Base-by-base conservation (phyloP, 352 stramenopile genomes). In the Sclerospora graminicola region DNA sequence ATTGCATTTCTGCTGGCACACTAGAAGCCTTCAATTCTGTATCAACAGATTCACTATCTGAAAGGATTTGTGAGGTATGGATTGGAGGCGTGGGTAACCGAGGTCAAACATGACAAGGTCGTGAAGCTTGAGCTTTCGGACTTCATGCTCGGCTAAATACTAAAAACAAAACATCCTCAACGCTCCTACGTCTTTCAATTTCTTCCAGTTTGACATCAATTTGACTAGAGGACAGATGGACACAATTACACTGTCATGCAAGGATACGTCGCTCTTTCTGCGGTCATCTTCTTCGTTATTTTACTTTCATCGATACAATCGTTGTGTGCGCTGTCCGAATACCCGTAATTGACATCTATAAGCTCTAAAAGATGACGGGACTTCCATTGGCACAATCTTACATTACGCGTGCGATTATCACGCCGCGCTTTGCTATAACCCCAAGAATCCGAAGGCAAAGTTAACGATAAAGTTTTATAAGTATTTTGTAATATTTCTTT, bases 91-190 rank as follows among this genome's bases (percentile, higher is more conserved):
- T 52, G 9, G 57, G 56, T 15, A 63, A 29, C 31, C 47, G 41
- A 39, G 27, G 57, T 46, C 39, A 41, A 40, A 48, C 51, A 41
- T 23, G 51, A 51, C 36, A 48, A 41, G 24, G 41, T 34, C 33
- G 45, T 2, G 29, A 52, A 40, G 41, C 61, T 32, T 66, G 46
- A 56, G 32, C 30, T 69, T 69, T 34, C 48, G 45, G 53, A 82
- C 27, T 32, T 76, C 44, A 39, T 75, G 38, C 41, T 94, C 80
- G 4, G 67, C 78, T 35, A 92, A 47, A 40, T 84, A 92, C n/a
- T 80, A 94, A 94, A 44, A 92, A 83, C 8, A 92, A 54, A 4
- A 94, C 70, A 23, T 94, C 82, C 58, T 92, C 82, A 9, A 91
- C 58, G 23, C 57, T 67, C 37, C 81, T 59, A n/a, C 70, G 61